Evolutionary conservation across 495 filamentous ascomycete genomes (phyloP).

Genomic region (Darksidea phi): DNA sequence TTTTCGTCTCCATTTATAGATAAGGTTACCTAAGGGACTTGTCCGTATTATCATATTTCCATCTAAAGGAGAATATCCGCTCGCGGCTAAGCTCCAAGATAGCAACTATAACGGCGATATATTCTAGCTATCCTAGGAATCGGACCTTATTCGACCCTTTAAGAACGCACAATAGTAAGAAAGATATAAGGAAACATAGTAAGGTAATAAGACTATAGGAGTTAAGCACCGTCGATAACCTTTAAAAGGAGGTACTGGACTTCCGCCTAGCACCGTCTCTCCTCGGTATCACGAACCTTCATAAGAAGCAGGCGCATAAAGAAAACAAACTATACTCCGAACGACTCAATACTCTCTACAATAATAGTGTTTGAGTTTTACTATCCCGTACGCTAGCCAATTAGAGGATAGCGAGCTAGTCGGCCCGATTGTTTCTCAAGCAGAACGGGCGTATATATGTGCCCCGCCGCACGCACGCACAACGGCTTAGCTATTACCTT

Average conservation of each 20-base stretch:
- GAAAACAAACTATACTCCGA: conserved; percentile 57
- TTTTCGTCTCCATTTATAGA: conserved; percentile 70
- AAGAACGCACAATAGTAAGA: conserved; percentile 66
- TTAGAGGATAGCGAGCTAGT: too few species aligned
- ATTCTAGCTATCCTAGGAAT: conserved; percentile 83
- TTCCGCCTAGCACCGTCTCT: conserved; percentile 66
- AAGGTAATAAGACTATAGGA: conserved; percentile 42
- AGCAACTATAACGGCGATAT: conserved; percentile 95
- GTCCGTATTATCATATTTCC: conserved; percentile 88
- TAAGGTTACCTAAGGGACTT: conserved; percentile 53
- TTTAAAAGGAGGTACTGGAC: conserved; percentile 57
- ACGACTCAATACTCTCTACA: conserved; percentile 59
- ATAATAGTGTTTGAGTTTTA: too few species aligned
- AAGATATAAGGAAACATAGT: conserved; percentile 55
- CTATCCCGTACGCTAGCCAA: too few species aligned
- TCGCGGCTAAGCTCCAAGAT: conserved; percentile 81
- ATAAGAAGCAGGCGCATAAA: conserved; percentile 66
- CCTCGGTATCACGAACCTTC: conserved; percentile 73
- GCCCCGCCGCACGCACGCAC: too few species aligned
- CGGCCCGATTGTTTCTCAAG: too few species aligned
- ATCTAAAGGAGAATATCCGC: conserved; percentile 61
- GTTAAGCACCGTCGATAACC: conserved; percentile 34
- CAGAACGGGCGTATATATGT: too few species aligned
- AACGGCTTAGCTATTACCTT: too few species aligned
- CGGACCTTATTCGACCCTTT: conserved; percentile 70